Conservation (phyloP, 805 yeast genomes). For the Yarrowia sp. region DNA sequence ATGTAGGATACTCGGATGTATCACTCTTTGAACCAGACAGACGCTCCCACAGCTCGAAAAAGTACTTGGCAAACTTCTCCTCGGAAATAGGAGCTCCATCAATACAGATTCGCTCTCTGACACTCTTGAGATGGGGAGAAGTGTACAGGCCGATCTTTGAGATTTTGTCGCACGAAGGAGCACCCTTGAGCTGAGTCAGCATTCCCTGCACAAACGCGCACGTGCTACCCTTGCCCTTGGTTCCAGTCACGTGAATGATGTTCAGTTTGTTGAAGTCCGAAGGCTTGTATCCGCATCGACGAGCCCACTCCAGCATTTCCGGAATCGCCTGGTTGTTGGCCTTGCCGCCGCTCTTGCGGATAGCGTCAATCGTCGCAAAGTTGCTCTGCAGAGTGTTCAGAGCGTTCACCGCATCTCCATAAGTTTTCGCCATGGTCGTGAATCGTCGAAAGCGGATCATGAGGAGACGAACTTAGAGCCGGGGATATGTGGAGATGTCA, state of each 20-base stretch:
- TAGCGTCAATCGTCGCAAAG: conserved; percentile 83
- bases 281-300: conserved; percentile 65
- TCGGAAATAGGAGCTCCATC: conserved; percentile 84
- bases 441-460: conserved; percentile 15
- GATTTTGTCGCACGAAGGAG: conserved; percentile 35
- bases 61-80: conserved; percentile 77
- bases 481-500: background rate
- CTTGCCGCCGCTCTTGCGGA: conserved; percentile 69
- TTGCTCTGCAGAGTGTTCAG: conserved; percentile 88
- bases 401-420: conserved; percentile 75
- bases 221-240: conserved; percentile 98
- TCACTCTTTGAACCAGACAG: conserved; percentile 61
- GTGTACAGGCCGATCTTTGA: conserved; percentile 87
- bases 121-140: conserved; percentile 92
- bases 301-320: conserved; percentile 81
- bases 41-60: conserved; percentile 91
- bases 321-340: conserved; percentile 60
- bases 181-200: conserved; percentile 54
- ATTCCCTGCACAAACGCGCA: conserved; percentile 91
- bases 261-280: conserved; percentile 70
- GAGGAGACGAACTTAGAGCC: background rate
- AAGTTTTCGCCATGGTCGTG: conserved; percentile 29
- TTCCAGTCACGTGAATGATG: conserved; percentile 90
- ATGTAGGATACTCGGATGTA: conserved; percentile 61
- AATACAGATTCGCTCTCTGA: conserved; percentile 85